Evolutionary conservation across 2,329 filamentous ascomycete genomes (phyloP), one percentile per base, ranked within the genome.

Genomic region (Alternaria burnsii): DNA sequence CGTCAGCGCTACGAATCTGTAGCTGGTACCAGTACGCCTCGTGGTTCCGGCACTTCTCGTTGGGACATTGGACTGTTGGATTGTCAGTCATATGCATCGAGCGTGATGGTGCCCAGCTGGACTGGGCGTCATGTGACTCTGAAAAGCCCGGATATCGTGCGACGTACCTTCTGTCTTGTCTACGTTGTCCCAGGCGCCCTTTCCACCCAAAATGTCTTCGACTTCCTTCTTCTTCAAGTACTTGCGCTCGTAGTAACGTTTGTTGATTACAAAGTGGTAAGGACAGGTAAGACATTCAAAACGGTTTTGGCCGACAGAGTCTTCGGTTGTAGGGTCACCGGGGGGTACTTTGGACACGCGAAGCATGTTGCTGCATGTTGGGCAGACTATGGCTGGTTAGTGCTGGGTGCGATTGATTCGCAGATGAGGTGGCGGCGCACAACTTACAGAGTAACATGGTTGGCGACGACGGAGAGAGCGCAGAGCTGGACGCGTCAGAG

Each of bases 241-340:
- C 68, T 91, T 90, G 70, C 92, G 91, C 74, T 97, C 93, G 81
- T 88, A 97, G 80, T 93, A 91, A 62, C 89, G 88, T 72, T 89
- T 87, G 68, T 89, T 89, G 73, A 98, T 89, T 59, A 91, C 83
- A 80, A 93, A 93, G 78, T 96, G 89, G 83, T 97, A 99, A 4
- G 95, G 94, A 72, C 95, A 99, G 59, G 93, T 97, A 59, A 93
- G 91, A 82, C 95, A 99, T 81, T 97, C 93, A 80, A 98, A 93
- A 59, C 93, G 90, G 83, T 97, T 97, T 46, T 81, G 78, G 62
- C 80, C 81, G 20, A 72, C 71, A 59, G 76, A 71, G 20, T 77
- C 68, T 59, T 78, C 78, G 52, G 66, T 71, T 9, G 72, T 73
- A 41, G 81, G 80, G 52, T 80, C 78, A 59, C 68, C 76, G 36